Evolutionary conservation across 306 rosid species (phyloP), one percentile per base, ranked within the genome.

Genomic region (Astragalus membranaceus): DNA sequence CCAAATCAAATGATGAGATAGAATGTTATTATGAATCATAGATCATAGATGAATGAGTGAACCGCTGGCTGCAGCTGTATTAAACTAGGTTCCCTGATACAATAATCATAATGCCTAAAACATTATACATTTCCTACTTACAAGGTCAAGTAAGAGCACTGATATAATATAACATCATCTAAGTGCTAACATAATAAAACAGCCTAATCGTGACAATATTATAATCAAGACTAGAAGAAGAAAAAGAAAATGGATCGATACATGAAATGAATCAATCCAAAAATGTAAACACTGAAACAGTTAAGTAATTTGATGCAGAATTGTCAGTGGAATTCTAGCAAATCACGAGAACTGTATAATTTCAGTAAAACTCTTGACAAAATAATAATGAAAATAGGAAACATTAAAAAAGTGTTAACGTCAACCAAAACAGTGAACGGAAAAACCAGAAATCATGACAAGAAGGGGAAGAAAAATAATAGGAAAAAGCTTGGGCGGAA

Each of bases 301-400:
- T 10, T 48, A 26, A 37, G 23, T 16, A 64, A 39, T 56, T 66
- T 69, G 7, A 67, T 14, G 51, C 69, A 66, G 57, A 58, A 33
- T 72, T 48, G 35, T 5, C 41, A 60, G n/a, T 10, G 56, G 5
- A 39, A 72, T 32, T 70, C 30, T 78, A 58, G 35, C 4, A 69
- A 53, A 72, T 55, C 20, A 50, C 5, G 36, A 58, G 12, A 54
- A 48, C 3, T 57, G 9, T 23, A 61, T 33, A 73, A 70, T 60
- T 78, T 72, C 70, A 54, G 51, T 26, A 73, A 65, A 42, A 53
- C 58, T 56, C 82, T 43, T 10, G 71, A 26, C 65, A 6, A 3
- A 71, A 75, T 20, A 13, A 20, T n/a, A 55, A 42, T 30, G 48
- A 16, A 44, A 10, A 64, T 42, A 47, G 2, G 46, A 67, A 67